These are phyloP conservation scores for Coemansia reversa DNA, from an alignment of 192 early-diverging fungal species.

Conservation along the genomic window DNA sequence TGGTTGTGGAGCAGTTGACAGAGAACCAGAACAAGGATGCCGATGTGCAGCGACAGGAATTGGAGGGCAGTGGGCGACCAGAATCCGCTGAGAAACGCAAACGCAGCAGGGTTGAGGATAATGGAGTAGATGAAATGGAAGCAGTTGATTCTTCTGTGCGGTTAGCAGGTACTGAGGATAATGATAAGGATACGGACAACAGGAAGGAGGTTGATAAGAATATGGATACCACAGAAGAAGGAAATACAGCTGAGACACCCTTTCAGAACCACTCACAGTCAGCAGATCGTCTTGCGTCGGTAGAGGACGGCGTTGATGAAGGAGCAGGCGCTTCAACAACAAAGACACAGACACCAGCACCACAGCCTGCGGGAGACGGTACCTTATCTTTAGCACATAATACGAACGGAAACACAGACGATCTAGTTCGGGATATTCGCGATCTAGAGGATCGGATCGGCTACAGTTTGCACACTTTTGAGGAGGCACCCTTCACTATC, in stretches of 20 bases:
- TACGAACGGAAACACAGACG: not conserved
- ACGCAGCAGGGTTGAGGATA: slow-evolving; percentile 3
- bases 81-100: slow-evolving; percentile 7
- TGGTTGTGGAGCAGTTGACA: slow-evolving; percentile 25
- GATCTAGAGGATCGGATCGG: slow-evolving; percentile 43
- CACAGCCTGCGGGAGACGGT: not conserved
- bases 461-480: slow-evolving; percentile 46
- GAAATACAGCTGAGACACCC: too few relatives aligned
- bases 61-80: not conserved
- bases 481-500: slow-evolving; percentile 52
- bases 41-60: too few relatives aligned
- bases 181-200: not conserved
- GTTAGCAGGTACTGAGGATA: too few relatives aligned
- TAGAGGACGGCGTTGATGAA: not conserved
- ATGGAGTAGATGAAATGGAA: not conserved
- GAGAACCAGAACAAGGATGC: slow-evolving; percentile 5
- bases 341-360: slow-evolving; percentile 5
- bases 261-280: too few relatives aligned
- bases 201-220: not conserved
- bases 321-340: not conserved
- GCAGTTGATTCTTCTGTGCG: not conserved
- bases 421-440: slow-evolving; percentile 13
- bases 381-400: not conserved
- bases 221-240: not conserved
- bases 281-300: not conserved